phyloP scores from a whole-genome alignment of 2,329 filamentous ascomycete species.

The Acarospora socialis region DNA sequence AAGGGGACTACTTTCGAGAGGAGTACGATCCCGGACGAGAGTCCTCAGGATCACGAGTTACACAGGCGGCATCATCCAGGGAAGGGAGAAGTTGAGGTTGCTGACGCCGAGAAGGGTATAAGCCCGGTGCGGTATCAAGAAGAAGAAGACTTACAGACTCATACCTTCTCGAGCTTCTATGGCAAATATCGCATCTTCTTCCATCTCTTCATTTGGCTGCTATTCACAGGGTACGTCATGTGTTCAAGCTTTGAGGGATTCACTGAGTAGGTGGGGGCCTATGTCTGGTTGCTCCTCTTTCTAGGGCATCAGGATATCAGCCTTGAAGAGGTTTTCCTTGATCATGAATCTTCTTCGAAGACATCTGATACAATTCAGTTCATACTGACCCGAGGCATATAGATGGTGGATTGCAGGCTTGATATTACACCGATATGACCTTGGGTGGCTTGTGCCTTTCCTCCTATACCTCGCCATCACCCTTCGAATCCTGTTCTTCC shows the following conservation, averaged over 20 bases:
- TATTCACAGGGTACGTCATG: constrained; percentile 43
- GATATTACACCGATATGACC: constrained; percentile 52
- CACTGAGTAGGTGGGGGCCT: no score
- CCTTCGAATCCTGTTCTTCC: constrained; percentile 59
- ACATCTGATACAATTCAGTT: constrained; percentile 10
- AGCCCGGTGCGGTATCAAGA: constrained; percentile 21
- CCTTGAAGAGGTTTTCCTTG: constrained; percentile 16
- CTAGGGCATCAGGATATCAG: no score
- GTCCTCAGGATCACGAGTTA: constrained; percentile 28
- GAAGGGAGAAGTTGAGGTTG: constrained; percentile 15
- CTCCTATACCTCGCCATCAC: constrained; percentile 63
- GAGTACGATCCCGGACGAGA: constrained; percentile 21
- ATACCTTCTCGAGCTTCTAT: constrained; percentile 28
- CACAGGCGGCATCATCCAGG: constrained; percentile 22
- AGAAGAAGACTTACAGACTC: constrained; percentile 21
- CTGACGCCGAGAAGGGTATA: constrained; percentile 30
- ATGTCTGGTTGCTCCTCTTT: no score
- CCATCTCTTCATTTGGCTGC: constrained; percentile 33
- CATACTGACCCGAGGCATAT: constrained; percentile 3
- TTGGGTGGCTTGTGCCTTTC: constrained; percentile 75
- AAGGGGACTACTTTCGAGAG: constrained; percentile 28
- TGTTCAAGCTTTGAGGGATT: no score
- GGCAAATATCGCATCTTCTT: constrained; percentile 31
- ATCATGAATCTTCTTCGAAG: constrained; percentile 11
- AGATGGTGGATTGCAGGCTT: constrained; percentile 68